Base-by-base conservation (phyloP, 2,329 filamentous ascomycete species). In the Cladosporium sp. region DNA sequence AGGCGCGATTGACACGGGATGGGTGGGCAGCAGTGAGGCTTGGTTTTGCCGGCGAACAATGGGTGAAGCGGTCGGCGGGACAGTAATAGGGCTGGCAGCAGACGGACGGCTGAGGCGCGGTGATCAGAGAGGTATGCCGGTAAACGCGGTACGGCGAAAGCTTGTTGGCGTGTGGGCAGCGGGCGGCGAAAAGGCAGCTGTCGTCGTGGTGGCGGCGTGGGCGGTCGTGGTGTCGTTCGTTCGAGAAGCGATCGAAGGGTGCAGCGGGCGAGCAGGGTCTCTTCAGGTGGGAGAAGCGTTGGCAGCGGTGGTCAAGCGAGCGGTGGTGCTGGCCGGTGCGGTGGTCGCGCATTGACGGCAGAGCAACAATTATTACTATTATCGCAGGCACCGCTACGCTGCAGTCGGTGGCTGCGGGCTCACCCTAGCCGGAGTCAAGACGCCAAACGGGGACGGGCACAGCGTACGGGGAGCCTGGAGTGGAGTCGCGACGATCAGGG, bases 401-500 rank as follows among this genome's bases (percentile, higher is more conserved):
- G 20, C 10, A 28, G 34, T 22, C 39, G 51, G 37, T 39, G 51
- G 24, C 51, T 54, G 39, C 51, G 51, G 51, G 28, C 39, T 25
- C 37, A 19, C 25, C 37, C 51, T 54, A 54, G 51, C 39, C 51
- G 42, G 42, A 28, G 42, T 45, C 42, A 9, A 45, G 15, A 45
- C 13, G 39, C 39, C 22, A 44, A 22, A 54, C 51, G 39, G 51
- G 51, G 51, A 44, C 28, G 28, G 42, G 42, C 42, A 45, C 22
- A 15, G 42, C 17, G 37, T 28, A 37, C 20, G 32, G 19, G 24
- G 28, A n/a, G n/a, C n/a, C n/a, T n/a, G n/a, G n/a, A 19, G 51
- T 45, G 51, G 51, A 54, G 42, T 40, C 24, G 15, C 51, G 51
- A 44, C 39, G 51, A 54, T 54, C 51, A 34, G 28, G n/a, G 39